phyloP scores from a whole-genome alignment of 1,284 basidiomycete species.

The Boletellus sp. region DNA sequence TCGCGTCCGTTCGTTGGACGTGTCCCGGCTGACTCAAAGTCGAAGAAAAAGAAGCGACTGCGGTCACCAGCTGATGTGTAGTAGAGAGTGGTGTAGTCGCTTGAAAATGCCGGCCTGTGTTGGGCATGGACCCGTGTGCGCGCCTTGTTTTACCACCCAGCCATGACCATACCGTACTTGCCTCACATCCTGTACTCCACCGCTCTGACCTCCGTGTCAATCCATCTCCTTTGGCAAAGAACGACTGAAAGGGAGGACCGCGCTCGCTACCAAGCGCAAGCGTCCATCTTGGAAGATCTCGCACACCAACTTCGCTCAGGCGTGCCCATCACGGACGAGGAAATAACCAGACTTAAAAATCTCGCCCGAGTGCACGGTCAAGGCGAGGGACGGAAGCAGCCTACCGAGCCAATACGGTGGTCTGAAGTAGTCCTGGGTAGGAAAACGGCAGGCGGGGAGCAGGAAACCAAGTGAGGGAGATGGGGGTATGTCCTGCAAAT shows the following conservation, averaged over 20 bases:
- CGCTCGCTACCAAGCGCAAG: slow-evolving; percentile 47
- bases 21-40: slow-evolving; percentile 11
- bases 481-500: slow-evolving; percentile 12
- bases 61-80: slow-evolving; percentile 5
- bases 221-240: slow-evolving; percentile 55
- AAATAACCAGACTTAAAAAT: slow-evolving; percentile 46
- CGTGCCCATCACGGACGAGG: slow-evolving; percentile 40
- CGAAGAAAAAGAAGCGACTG: slow-evolving; percentile 22
- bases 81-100: too few species aligned
- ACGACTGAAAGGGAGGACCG: slow-evolving; percentile 47
- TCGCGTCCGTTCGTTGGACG: neutral
- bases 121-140: too few species aligned
- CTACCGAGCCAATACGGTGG: slow-evolving; percentile 22
- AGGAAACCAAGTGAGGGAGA: slow-evolving; percentile 9
- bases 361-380: slow-evolving; percentile 38
- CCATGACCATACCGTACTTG: slow-evolving; percentile 36
- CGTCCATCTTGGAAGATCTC: slow-evolving; percentile 58
- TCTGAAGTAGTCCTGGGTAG: slow-evolving; percentile 32
- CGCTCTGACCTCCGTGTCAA: slow-evolving; percentile 58
- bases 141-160: neutral
- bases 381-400: slow-evolving; percentile 8
- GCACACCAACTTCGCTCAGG: slow-evolving; percentile 44
- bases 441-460: slow-evolving; percentile 10
- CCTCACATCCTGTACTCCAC: slow-evolving; percentile 56
- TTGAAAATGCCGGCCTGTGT: too few species aligned